These are phyloP conservation scores for Salix dunnii DNA, from an alignment of 345 rosid genomes.

Conservation along the genomic window DNA sequence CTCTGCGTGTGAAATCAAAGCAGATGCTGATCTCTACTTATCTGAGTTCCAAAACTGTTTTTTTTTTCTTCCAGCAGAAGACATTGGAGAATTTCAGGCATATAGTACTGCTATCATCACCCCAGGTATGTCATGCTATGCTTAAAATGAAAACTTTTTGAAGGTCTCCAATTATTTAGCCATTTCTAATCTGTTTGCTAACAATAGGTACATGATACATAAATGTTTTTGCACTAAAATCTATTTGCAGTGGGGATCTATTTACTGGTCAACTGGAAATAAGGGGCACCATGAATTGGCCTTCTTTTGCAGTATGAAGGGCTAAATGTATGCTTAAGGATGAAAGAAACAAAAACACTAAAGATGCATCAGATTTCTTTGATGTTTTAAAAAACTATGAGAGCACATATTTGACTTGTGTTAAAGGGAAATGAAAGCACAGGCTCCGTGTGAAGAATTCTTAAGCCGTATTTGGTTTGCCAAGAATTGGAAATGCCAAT, in stretches of 20 bases:
- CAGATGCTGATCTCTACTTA: background rate
- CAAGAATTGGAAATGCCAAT: background rate
- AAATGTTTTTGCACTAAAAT: background rate
- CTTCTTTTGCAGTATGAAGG: background rate
- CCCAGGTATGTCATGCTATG: slow-evolving; percentile 57
- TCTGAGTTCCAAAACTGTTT: slow-evolving; percentile 18
- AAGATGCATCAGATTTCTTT: background rate
- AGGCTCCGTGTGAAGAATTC: background rate
- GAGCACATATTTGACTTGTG: background rate
- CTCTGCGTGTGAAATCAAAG: background rate
- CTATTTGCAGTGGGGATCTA: background rate
- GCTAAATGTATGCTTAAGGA: background rate
- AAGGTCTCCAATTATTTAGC: background rate
- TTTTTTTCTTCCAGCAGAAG: slow-evolving; percentile 61
- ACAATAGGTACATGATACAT: background rate
- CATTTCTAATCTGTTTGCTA: background rate
- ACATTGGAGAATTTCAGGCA: slow-evolving; percentile 74
- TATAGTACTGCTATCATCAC: slow-evolving; percentile 75
- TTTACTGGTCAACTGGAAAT: background rate
- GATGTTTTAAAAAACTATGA: background rate
- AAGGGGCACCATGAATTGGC: background rate
- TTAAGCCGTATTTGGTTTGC: background rate
- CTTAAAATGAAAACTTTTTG: background rate
- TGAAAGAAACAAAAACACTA: background rate
- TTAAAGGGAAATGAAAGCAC: background rate